Evolutionary conservation across 2,329 filamentous ascomycete species (phyloP).

Genomic region (Polychaeton citri): DNA sequence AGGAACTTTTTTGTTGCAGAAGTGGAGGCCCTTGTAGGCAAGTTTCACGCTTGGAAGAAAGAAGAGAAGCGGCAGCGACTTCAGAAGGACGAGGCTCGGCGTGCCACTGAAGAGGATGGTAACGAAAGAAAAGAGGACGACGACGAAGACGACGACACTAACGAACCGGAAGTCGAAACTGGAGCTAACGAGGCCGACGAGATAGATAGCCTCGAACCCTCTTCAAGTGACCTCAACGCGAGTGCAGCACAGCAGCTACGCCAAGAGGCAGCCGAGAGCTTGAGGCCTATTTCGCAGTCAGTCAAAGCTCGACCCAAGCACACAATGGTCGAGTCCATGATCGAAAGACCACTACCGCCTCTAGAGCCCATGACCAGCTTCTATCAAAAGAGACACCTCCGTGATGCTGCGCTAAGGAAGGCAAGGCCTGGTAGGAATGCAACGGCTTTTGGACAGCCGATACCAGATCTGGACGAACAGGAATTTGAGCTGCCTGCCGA

Average conservation of each 20-base stretch:
- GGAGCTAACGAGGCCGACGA: too few relatives aligned
- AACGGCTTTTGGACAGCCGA: constrained; percentile 66
- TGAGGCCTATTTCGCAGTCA: constrained; percentile 18
- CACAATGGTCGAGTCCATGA: not conserved
- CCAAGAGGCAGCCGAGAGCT: constrained; percentile 50
- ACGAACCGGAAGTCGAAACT: constrained; percentile 20
- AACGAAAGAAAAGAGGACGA: constrained; percentile 24
- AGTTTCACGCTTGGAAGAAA: constrained; percentile 76
- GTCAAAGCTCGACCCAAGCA: not conserved
- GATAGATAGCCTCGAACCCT: constrained; percentile 35
- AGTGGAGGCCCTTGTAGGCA: constrained; percentile 68
- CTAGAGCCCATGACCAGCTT: constrained; percentile 55
- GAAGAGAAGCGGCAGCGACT: constrained; percentile 75
- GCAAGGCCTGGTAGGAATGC: constrained; percentile 56
- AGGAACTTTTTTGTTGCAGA: constrained; percentile 74
- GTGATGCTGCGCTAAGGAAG: constrained; percentile 64
- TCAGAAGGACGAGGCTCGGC: constrained; percentile 51
- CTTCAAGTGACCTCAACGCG: constrained; percentile 58
- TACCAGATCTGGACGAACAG: constrained; percentile 50
- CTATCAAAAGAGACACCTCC: constrained; percentile 65
- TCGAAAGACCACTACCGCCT: constrained; percentile 34
- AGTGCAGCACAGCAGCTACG: constrained; percentile 62
- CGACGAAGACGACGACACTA: constrained; percentile 22
- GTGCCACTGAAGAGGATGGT: constrained; percentile 36
- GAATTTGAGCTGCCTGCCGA: constrained; percentile 59